These are phyloP conservation scores for Alternaria panax DNA, from an alignment of 2,329 filamentous ascomycete species.

Conservation along the genomic window DNA sequence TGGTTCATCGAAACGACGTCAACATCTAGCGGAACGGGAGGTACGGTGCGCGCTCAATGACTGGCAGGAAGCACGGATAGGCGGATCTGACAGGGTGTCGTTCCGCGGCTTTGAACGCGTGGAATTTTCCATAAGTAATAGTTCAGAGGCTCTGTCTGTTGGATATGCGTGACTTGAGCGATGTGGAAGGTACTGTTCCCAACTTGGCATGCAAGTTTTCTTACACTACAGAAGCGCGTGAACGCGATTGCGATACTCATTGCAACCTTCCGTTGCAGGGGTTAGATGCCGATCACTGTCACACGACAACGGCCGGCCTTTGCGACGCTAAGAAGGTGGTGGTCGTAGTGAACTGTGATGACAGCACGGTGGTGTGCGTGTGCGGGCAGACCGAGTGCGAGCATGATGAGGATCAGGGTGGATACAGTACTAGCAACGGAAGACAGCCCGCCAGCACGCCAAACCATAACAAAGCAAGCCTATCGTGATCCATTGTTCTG, in stretches of 20 bases:
- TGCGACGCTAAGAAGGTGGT: constrained; percentile 5
- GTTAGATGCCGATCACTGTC: constrained; percentile 10
- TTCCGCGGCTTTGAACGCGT: constrained; percentile 9
- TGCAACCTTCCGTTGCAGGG: constrained; percentile 14
- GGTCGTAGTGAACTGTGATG: neutral
- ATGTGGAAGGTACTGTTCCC: neutral
- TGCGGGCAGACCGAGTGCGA: constrained; percentile 1
- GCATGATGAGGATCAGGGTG: constrained; percentile 1
- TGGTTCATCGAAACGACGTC: constrained; percentile 5
- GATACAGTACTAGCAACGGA: constrained; percentile 8
- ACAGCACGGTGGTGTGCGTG: constrained; percentile 4
- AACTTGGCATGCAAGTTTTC: neutral
- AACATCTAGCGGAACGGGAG: constrained; percentile 18
- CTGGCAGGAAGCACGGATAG: constrained; percentile 11
- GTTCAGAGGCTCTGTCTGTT: neutral
- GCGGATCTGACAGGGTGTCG: constrained; percentile 13
- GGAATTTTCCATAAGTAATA: constrained; percentile 8
- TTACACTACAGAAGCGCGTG: neutral
- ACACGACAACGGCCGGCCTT: constrained; percentile 4
- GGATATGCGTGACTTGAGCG: neutral
- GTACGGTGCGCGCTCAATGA: constrained; percentile 16
- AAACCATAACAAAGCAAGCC: neutral
- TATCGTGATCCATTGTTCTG: neutral
- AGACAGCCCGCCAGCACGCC: constrained; percentile 7
- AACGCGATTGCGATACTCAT: constrained; percentile 1